Evolutionary conservation across 768 basidiomycete species (phyloP).

Genomic region (Porphyrellus cyaneotinctus): DNA sequence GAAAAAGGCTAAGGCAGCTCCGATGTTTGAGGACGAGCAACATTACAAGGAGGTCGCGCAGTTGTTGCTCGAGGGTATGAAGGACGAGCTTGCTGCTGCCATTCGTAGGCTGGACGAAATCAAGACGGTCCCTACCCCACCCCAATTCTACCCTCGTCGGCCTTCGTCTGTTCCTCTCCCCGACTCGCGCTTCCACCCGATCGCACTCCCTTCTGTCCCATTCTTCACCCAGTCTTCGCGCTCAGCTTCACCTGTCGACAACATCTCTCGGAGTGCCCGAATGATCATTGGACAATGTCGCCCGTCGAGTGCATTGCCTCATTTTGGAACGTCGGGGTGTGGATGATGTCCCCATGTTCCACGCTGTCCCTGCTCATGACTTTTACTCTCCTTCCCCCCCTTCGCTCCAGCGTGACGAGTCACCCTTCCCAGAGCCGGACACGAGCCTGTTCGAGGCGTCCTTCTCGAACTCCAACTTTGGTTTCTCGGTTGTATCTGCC

Average conservation of each 20-base stretch:
- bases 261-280: slow-evolving; percentile 43
- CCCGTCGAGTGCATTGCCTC: slow-evolving; percentile 46
- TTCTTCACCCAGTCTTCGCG: slow-evolving; percentile 40
- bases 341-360: slow-evolving; percentile 25
- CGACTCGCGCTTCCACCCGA: slow-evolving; percentile 36
- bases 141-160: slow-evolving; percentile 42
- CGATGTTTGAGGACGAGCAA: slow-evolving; percentile 27
- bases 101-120: slow-evolving; percentile 48
- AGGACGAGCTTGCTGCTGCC: slow-evolving; percentile 60
- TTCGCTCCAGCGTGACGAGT: slow-evolving; percentile 41
- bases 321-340: slow-evolving; percentile 29
- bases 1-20: slow-evolving; percentile 29
- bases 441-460: slow-evolving; percentile 45
- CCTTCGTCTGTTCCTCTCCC: slow-evolving; percentile 64
- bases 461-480: slow-evolving; percentile 34
- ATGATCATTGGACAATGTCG: slow-evolving; percentile 43
- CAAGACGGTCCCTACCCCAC: not conserved
- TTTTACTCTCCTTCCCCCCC: slow-evolving; percentile 15
- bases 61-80: slow-evolving; percentile 63
- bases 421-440: slow-evolving; percentile 47
- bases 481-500: slow-evolving; percentile 14
- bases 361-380: not conserved
- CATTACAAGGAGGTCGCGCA: slow-evolving; percentile 54
- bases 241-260: slow-evolving; percentile 41
- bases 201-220: slow-evolving; percentile 42